These are phyloP conservation scores for Stagonosporopsis cucurbitacearum DNA, from an alignment of 2,329 filamentous ascomycete species.

Conservation along the genomic window DNA sequence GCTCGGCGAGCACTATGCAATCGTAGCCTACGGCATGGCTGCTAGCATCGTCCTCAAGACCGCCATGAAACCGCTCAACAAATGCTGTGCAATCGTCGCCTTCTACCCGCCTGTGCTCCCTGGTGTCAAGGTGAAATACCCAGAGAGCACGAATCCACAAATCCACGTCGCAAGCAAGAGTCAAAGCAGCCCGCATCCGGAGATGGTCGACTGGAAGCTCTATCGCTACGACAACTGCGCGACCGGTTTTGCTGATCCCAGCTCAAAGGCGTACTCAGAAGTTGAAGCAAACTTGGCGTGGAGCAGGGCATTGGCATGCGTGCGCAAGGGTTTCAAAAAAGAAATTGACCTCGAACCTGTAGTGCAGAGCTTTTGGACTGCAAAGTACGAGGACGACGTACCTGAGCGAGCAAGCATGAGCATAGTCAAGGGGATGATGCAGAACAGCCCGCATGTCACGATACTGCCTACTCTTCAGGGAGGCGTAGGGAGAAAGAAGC, in stretches of 20 bases:
- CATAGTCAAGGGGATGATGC: constrained; percentile 41
- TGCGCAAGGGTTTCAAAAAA: constrained; percentile 48
- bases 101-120: constrained; percentile 53
- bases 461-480: constrained; percentile 54
- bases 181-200: constrained; percentile 34
- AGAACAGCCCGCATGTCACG: constrained; percentile 44
- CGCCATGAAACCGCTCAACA: constrained; percentile 50
- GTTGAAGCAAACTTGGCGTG: constrained; percentile 52
- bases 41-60: constrained; percentile 50
- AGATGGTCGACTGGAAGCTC: constrained; percentile 47
- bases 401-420: constrained; percentile 41
- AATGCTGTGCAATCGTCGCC: constrained; percentile 50
- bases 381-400: constrained; percentile 42
- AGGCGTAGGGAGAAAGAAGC: constrained; percentile 51
- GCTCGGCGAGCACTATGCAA: constrained; percentile 46
- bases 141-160: constrained; percentile 46
- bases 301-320: constrained; percentile 49
- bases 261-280: constrained; percentile 48
- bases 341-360: constrained; percentile 45
- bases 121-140: constrained; percentile 48
- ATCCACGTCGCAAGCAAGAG: constrained; percentile 52
- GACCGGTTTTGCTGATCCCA: constrained; percentile 53
- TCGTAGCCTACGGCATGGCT: constrained; percentile 51
- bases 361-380: constrained; percentile 43
- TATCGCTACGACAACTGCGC: constrained; percentile 50